These are phyloP conservation scores for Piper longum DNA, from an alignment of 164 flowering plant genomes.

Conservation along the genomic window DNA sequence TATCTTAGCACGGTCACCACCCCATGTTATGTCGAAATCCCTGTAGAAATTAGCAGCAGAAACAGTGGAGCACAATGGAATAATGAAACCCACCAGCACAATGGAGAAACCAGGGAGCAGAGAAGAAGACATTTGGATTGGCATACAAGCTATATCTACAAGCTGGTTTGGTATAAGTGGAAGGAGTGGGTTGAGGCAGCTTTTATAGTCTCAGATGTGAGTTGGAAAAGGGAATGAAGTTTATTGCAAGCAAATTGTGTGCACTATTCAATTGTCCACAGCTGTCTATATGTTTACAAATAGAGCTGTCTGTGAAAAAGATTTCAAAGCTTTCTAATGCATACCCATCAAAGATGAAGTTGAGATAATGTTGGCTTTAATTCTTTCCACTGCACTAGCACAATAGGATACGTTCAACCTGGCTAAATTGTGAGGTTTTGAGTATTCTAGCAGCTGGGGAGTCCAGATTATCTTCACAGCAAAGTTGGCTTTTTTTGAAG, in stretches of 20 bases:
- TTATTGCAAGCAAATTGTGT: neutral
- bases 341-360: neutral
- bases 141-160: no score
- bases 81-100: neutral
- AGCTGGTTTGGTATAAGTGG: no score
- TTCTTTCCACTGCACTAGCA: neutral
- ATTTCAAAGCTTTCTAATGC: neutral
- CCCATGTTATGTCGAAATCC: conserved; percentile 17
- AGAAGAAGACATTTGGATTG: no score
- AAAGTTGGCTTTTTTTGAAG: no score
- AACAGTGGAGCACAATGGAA: neutral
- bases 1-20: conserved; percentile 15
- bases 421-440: no score
- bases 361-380: neutral
- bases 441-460: no score
- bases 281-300: neutral
- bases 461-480: no score
- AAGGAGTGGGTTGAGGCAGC: no score
- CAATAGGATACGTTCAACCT: no score
- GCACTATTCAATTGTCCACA: neutral
- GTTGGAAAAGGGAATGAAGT: neutral
- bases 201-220: no score
- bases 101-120: no score
- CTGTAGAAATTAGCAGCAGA: conserved; percentile 1
- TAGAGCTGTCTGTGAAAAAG: neutral